These are phyloP conservation scores for Pyropia haitanensis DNA, from an alignment of 23 red algal species.

Conservation along the genomic window DNA sequence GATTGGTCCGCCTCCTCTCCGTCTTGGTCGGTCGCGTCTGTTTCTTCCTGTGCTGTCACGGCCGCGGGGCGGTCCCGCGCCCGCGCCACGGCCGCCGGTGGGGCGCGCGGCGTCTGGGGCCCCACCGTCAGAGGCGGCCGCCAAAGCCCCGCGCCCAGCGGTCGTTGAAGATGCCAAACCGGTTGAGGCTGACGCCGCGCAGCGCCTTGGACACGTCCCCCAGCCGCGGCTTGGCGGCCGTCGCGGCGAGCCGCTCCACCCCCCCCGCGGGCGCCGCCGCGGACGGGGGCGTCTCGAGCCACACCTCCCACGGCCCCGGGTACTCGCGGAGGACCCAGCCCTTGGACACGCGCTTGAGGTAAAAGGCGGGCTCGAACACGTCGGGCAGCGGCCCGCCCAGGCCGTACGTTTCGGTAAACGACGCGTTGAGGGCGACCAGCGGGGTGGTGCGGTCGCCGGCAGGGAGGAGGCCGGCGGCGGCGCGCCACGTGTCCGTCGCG, in stretches of 20 bases:
- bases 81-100: too few species aligned
- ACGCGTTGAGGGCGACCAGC: constrained; percentile 46
- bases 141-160: constrained; percentile 66
- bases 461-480: constrained; percentile 17
- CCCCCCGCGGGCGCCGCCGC: too few species aligned
- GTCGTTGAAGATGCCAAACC: constrained; percentile 68
- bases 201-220: constrained; percentile 34
- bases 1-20: too few species aligned
- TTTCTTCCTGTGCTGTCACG: too few species aligned
- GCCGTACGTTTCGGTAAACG: constrained; percentile 69
- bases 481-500: constrained; percentile 29
- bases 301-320: constrained; percentile 39
- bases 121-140: constrained; percentile 33
- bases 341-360: constrained; percentile 58
- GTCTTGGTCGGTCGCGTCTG: too few species aligned
- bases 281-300: constrained; percentile 37
- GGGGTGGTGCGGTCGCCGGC: constrained; percentile 11
- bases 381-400: constrained; percentile 42
- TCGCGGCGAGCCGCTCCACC: too few species aligned
- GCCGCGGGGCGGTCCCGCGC: too few species aligned
- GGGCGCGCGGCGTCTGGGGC: too few species aligned
- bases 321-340: constrained; percentile 43
- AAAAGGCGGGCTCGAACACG: constrained; percentile 37
- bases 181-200: constrained; percentile 25
- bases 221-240: constrained; percentile 22